Percentiles rank a stretch among this genome's conserved stretches.
These are phyloP conservation scores for Herpetomonas muscarum DNA, from an alignment of 208 protist species.

Conservation along the genomic window DNA sequence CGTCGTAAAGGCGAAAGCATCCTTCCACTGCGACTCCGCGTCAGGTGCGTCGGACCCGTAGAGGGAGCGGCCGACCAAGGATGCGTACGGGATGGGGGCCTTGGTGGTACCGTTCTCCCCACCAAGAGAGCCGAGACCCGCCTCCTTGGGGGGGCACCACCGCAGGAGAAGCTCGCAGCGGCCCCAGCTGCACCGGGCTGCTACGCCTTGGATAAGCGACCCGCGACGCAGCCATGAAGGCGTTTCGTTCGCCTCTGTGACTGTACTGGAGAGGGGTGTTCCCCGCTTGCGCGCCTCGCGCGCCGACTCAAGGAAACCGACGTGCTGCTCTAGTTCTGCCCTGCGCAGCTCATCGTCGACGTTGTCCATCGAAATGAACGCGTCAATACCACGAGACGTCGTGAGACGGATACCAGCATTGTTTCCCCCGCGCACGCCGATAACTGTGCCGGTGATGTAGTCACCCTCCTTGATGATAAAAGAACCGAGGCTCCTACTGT, in stretches of 20 bases:
- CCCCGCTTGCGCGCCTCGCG: slow-evolving; percentile 17
- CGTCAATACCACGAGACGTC: slow-evolving; percentile 60
- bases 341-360: slow-evolving; percentile 51
- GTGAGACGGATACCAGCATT: slow-evolving; percentile 46
- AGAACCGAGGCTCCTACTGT: slow-evolving; percentile 16
- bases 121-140: background rate
- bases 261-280: background rate
- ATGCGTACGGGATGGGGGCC: background rate
- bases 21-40: slow-evolving; percentile 43
- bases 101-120: background rate
- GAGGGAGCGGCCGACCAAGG: background rate
- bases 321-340: slow-evolving; percentile 50
- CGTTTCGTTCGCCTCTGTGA: slow-evolving; percentile 3
- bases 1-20: slow-evolving; percentile 56
- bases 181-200: slow-evolving; percentile 56
- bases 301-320: slow-evolving; percentile 23
- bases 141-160: slow-evolving; percentile 62
- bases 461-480: slow-evolving; percentile 65
- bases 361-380: slow-evolving; percentile 54
- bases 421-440: slow-evolving; percentile 38
- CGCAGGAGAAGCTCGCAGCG: slow-evolving; percentile 67
- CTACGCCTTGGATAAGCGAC: slow-evolving; percentile 65
- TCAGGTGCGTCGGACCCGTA: slow-evolving; percentile 10
- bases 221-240: slow-evolving; percentile 63
- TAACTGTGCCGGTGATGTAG: slow-evolving; percentile 60